Conservation (phyloP, 495 filamentous ascomycete genomes). For the Podospora bellae-mahoneyi region DNA sequence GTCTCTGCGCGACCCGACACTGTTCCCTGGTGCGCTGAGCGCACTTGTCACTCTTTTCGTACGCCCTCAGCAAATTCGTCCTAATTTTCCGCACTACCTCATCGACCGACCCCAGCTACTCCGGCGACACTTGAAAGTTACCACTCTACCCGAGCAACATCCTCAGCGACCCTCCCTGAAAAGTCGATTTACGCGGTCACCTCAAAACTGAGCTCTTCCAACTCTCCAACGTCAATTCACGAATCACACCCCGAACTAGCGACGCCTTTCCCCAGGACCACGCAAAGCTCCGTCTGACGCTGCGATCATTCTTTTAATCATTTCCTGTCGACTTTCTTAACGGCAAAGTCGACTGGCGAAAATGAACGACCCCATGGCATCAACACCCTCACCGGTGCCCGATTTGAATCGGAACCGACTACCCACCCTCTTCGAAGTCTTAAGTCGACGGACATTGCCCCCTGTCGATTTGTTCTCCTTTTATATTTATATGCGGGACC, state of each 20-base stretch:
- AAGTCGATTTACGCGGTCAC: conserved; percentile 8
- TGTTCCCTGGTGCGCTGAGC: conserved; percentile 20
- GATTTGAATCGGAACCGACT: conserved; percentile 70
- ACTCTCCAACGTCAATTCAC: neutral
- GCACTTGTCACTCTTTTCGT: conserved; percentile 19
- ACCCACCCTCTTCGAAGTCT: conserved; percentile 90
- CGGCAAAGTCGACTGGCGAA: conserved; percentile 15
- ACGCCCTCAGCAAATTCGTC: neutral
- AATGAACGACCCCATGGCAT: conserved; percentile 38
- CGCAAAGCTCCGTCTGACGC: neutral
- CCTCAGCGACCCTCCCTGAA: neutral
- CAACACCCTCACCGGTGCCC: conserved; percentile 42
- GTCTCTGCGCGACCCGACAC: conserved; percentile 1
- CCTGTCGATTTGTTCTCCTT: conserved; percentile 97
- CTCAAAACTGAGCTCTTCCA: neutral
- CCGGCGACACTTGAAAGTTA: neutral
- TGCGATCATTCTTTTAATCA: neutral
- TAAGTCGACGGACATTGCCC: conserved; percentile 83
- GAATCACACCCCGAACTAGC: neutral
- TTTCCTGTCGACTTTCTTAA: conserved; percentile 2
- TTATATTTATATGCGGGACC: conserved; percentile 99
- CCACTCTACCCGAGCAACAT: neutral
- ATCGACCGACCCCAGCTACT: neutral
- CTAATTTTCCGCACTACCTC: neutral
- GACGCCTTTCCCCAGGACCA: neutral